Conservation (phyloP, 441 rosid species). For the Erodium texanum region DNA sequence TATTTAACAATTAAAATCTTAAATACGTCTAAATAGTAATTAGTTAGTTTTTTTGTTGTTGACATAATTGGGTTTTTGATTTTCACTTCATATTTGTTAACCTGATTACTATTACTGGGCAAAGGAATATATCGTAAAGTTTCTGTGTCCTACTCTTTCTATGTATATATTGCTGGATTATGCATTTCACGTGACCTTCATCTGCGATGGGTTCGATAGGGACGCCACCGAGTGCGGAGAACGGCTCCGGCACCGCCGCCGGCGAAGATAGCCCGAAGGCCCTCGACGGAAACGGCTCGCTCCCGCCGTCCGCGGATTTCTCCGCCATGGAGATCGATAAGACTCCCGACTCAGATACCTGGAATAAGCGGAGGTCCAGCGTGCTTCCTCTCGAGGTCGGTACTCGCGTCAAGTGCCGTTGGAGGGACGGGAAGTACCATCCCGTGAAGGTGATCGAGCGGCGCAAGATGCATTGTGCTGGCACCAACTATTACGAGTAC, state of each 20-base stretch:
- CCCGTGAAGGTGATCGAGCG: conserved; percentile 97
- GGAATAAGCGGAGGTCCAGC: conserved; percentile 55
- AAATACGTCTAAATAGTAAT: no score
- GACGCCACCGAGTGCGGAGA: conserved; percentile 37
- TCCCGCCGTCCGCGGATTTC: conserved; percentile 18
- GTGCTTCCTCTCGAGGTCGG: conserved; percentile 88
- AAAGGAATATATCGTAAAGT: no score
- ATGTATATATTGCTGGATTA: no score
- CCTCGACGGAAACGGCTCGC: conserved; percentile 8
- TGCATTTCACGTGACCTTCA: neutral
- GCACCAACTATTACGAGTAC: conserved; percentile 73
- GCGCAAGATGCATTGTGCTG: conserved; percentile 44
- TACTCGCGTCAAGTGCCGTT: conserved; percentile 88
- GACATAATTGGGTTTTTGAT: no score
- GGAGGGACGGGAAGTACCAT: conserved; percentile 94
- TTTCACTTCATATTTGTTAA: no score
- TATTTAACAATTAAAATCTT: no score
- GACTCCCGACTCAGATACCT: conserved; percentile 28
- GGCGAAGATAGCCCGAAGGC: conserved; percentile 28
- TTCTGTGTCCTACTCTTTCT: no score
- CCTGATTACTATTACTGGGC: no score
- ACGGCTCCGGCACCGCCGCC: conserved; percentile 24
- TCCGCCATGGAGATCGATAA: conserved; percentile 10
- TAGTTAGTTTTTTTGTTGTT: no score
- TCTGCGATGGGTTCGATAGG: conserved; percentile 63